Conservation (phyloP, 179 eudicot species). For the Dionaea muscipula region DNA sequence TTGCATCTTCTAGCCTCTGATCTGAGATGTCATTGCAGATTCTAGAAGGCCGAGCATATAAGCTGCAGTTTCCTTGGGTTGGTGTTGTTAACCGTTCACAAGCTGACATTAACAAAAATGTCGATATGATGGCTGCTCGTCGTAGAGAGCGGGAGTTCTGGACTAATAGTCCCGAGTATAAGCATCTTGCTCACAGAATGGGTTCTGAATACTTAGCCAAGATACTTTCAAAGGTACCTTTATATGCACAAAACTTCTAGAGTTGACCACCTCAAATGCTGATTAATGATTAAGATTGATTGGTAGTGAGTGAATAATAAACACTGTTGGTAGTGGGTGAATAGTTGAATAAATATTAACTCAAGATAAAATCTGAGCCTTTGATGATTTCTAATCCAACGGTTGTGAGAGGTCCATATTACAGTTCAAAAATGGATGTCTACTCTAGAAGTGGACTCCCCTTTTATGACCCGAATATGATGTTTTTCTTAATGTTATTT, state of each 20-base stretch:
- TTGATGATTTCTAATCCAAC: too few relatives aligned
- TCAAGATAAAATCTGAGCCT: too few relatives aligned
- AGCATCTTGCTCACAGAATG: conserved; percentile 74
- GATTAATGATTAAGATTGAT: too few relatives aligned
- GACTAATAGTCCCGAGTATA: conserved; percentile 64
- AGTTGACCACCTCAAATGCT: too few relatives aligned
- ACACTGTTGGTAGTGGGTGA: too few relatives aligned
- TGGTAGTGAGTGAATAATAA: too few relatives aligned
- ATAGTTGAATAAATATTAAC: too few relatives aligned
- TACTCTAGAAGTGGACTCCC: too few relatives aligned
- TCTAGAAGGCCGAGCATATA: conserved; percentile 72
- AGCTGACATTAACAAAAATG: conserved; percentile 85
- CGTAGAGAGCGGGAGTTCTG: conserved; percentile 75
- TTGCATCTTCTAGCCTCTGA: not conserved
- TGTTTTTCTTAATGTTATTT: too few relatives aligned
- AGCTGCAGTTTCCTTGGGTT: conserved; percentile 85
- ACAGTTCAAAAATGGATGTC: too few relatives aligned
- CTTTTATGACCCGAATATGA: too few relatives aligned
- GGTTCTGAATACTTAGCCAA: conserved; percentile 89
- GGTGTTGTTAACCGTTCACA: conserved; percentile 96
- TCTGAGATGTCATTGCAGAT: conserved; percentile 30
- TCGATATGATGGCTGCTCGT: conserved; percentile 90
- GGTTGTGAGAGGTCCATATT: too few relatives aligned
- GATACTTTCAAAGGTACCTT: conserved; percentile 65
- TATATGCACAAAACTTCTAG: conserved; percentile 3